Evolutionary conservation across 805 yeast genomes (phyloP).

Genomic region (Lachancea mirantina): DNA sequence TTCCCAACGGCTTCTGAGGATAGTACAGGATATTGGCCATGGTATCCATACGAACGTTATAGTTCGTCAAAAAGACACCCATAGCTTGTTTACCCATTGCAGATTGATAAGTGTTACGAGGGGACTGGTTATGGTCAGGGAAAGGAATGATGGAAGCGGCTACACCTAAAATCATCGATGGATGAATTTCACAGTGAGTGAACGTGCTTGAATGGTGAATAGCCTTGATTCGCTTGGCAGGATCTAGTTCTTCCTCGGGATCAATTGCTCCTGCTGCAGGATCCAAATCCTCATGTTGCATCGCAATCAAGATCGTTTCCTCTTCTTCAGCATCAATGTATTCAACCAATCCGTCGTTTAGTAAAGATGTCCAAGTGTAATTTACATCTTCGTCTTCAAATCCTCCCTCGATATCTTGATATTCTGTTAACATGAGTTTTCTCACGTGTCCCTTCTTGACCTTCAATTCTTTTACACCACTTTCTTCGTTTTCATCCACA

Average conservation of each 20-base stretch:
- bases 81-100: slow-evolving; percentile 99
- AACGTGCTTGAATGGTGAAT: slow-evolving; percentile 68
- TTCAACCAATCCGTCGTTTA: slow-evolving; percentile 84
- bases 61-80: slow-evolving; percentile 97
- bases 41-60: slow-evolving; percentile 96
- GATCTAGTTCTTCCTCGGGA: slow-evolving; percentile 37
- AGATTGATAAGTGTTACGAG: slow-evolving; percentile 98
- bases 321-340: slow-evolving; percentile 99
- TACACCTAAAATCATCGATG: slow-evolving; percentile 96
- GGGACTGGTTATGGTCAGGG: slow-evolving; percentile 99
- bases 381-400: slow-evolving; percentile 44
- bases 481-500: slow-evolving; percentile 76
- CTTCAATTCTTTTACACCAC: slow-evolving; percentile 60
- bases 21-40: slow-evolving; percentile 97
- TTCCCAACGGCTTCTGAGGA: slow-evolving; percentile 97
- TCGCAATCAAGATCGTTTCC: slow-evolving; percentile 96
- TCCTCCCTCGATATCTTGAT: slow-evolving; percentile 46
- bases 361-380: slow-evolving; percentile 80
- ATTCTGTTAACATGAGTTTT: slow-evolving; percentile 58
- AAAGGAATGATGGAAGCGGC: slow-evolving; percentile 98
- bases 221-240: slow-evolving; percentile 80
- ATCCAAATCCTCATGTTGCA: slow-evolving; percentile 95
- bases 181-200: slow-evolving; percentile 98
- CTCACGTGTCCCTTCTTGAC: slow-evolving; percentile 80
- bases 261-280: slow-evolving; percentile 39